Conservation (phyloP, 176 grass and related monocot species). For the Eragrostis curvula region DNA sequence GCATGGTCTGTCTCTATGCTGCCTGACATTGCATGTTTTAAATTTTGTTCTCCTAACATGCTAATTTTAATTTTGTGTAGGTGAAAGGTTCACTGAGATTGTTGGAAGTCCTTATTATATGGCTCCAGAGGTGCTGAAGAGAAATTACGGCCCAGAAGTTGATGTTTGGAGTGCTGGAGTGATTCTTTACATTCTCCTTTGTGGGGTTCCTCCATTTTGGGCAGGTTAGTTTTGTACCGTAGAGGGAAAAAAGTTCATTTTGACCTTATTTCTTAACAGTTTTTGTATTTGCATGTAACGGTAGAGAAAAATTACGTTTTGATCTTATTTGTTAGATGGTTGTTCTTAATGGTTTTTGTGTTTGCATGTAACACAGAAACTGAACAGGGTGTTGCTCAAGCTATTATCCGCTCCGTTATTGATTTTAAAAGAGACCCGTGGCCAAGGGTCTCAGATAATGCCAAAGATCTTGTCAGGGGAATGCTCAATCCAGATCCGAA, state of each 20-base stretch:
- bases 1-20: constrained; percentile 16
- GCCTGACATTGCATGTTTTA: neutral
- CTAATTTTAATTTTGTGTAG: constrained; percentile 52
- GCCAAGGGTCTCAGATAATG: constrained; percentile 90
- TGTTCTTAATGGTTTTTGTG: constrained; percentile 17
- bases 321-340: constrained; percentile 2
- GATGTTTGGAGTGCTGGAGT: constrained; percentile 99
- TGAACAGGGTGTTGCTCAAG: constrained; percentile 94
- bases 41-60: neutral
- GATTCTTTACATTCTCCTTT: constrained; percentile 94
- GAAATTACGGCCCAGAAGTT: constrained; percentile 93
- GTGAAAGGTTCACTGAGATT: constrained; percentile 93
- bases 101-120: constrained; percentile 99
- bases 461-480: constrained; percentile 78
- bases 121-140: constrained; percentile 97
- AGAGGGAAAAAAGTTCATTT: neutral
- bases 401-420: constrained; percentile 80
- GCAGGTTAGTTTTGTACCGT: constrained; percentile 67
- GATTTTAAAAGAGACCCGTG: constrained; percentile 94
- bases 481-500: constrained; percentile 89
- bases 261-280: neutral
- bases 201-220: constrained; percentile 97
- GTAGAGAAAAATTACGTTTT: neutral
- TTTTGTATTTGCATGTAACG: neutral
- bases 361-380: constrained; percentile 70